Percentiles rank a stretch among this genome's conserved stretches.
phyloP scores from a whole-genome alignment of 2,329 filamentous ascomycete genomes.

The Fusarium sp. region DNA sequence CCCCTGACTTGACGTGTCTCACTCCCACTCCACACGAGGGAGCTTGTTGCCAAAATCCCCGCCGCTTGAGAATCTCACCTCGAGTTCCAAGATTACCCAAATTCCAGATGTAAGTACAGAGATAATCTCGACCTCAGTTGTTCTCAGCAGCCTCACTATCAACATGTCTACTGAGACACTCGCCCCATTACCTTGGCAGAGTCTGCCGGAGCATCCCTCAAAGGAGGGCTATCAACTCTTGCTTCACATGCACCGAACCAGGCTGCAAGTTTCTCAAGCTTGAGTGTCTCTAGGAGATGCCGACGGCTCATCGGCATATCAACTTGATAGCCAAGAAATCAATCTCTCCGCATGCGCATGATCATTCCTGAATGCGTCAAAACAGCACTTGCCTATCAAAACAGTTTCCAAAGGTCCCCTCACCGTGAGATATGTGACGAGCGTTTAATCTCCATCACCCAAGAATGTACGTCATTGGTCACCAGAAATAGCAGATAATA shows the following conservation, averaged over 20 bases:
- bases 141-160: too few relatives aligned
- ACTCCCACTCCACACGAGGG: conserved; percentile 11
- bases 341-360: conserved; percentile 17
- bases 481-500: conserved; percentile 10
- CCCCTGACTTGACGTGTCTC: conserved; percentile 40
- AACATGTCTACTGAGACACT: conserved; percentile 28
- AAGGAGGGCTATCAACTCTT: background rate
- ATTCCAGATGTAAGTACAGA: conserved; percentile 32
- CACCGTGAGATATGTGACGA: conserved; percentile 7
- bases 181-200: conserved; percentile 9
- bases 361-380: conserved; percentile 29
- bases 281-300: background rate
- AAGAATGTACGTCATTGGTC: conserved; percentile 24
- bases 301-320: background rate
- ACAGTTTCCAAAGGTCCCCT: conserved; percentile 2
- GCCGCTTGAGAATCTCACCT: conserved; percentile 2
- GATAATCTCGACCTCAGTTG: background rate
- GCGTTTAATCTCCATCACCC: background rate
- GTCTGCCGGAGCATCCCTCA: conserved; percentile 27
- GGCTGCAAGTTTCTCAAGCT: background rate
- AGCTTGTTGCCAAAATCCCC: conserved; percentile 26
- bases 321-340: conserved; percentile 4
- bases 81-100: conserved; percentile 31
- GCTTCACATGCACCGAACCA: background rate
- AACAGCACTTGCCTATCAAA: conserved; percentile 7